These are phyloP conservation scores for Hippophae tibetana DNA, from an alignment of 306 rosid genomes.

Conservation along the genomic window DNA sequence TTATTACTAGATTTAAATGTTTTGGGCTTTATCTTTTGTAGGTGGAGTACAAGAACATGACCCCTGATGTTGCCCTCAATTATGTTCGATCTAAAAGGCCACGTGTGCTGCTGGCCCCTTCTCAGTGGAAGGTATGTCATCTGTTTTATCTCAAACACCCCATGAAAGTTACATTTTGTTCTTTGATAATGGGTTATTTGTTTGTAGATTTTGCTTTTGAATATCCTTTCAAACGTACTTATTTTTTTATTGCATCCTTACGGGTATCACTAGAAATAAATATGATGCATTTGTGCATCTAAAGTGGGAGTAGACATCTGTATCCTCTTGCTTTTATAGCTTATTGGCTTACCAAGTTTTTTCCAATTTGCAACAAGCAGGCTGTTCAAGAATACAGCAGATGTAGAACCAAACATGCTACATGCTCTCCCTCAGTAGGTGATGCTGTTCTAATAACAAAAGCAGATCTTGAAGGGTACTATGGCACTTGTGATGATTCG, in stretches of 20 bases:
- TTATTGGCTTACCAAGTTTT: slow-evolving; percentile 11
- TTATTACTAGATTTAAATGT: slow-evolving; percentile 2
- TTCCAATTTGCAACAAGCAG: slow-evolving; percentile 30
- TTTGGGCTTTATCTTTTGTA: slow-evolving; percentile 19
- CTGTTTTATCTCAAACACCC: not conserved
- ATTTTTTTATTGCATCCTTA: too few relatives aligned
- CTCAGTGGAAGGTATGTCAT: slow-evolving; percentile 75
- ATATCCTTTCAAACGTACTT: too few relatives aligned
- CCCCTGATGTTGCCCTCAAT: slow-evolving; percentile 72
- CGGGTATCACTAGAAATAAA: too few relatives aligned
- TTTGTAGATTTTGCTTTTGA: too few relatives aligned
- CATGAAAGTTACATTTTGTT: not conserved
- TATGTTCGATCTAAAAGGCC: slow-evolving; percentile 85
- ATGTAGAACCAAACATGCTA: slow-evolving; percentile 21
- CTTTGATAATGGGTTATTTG: too few relatives aligned
- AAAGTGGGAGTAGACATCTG: not conserved
- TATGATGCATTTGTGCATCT: too few relatives aligned
- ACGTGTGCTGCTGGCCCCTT: slow-evolving; percentile 79
- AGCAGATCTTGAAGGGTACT: slow-evolving; percentile 93
- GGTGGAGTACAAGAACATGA: slow-evolving; percentile 84
- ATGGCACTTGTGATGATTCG: slow-evolving; percentile 30
- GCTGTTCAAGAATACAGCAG: slow-evolving; percentile 79
- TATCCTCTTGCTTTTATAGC: slow-evolving; percentile 5
- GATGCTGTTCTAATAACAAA: slow-evolving; percentile 82
- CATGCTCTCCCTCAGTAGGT: slow-evolving; percentile 55